These are phyloP conservation scores for Tulasnella sp. DNA, from an alignment of 768 basidiomycete genomes.

Conservation along the genomic window DNA sequence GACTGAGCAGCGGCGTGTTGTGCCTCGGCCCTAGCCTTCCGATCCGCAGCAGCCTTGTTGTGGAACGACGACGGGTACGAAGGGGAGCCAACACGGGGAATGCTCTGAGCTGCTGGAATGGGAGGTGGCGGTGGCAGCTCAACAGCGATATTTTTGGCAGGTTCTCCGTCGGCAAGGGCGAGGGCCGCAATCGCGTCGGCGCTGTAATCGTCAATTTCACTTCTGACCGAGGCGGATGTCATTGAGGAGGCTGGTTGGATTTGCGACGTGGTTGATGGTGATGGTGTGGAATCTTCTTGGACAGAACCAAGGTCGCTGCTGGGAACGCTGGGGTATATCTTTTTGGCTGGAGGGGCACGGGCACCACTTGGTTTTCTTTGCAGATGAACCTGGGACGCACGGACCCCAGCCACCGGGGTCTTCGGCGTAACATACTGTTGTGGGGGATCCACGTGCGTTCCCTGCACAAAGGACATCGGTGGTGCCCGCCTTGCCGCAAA, in stretches of 20 bases:
- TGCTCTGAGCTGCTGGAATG: constrained; percentile 30
- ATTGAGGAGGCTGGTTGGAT: background rate
- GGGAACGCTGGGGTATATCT: background rate
- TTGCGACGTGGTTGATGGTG: background rate
- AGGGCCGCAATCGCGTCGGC: constrained; percentile 70
- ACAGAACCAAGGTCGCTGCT: constrained; percentile 5
- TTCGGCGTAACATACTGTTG: background rate
- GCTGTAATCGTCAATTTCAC: constrained; percentile 36
- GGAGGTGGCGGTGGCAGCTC: constrained; percentile 25
- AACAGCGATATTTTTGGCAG: constrained; percentile 28
- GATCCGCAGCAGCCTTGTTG: constrained; percentile 72
- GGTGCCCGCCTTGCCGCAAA: background rate
- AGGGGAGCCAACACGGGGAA: constrained; percentile 31
- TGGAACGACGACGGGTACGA: constrained; percentile 77
- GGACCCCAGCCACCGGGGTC: constrained; percentile 15
- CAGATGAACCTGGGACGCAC: constrained; percentile 16
- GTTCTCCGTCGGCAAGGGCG: constrained; percentile 54
- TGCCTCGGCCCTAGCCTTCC: constrained; percentile 75
- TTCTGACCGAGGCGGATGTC: constrained; percentile 12
- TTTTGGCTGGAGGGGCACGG: constrained; percentile 18
- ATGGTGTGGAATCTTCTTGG: constrained; percentile 2
- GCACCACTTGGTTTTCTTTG: constrained; percentile 18
- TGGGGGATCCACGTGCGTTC: background rate
- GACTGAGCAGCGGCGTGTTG: constrained; percentile 76
- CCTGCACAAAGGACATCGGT: background rate